Conservation (phyloP, 2,329 filamentous ascomycete species). For the Alternaria atra region DNA sequence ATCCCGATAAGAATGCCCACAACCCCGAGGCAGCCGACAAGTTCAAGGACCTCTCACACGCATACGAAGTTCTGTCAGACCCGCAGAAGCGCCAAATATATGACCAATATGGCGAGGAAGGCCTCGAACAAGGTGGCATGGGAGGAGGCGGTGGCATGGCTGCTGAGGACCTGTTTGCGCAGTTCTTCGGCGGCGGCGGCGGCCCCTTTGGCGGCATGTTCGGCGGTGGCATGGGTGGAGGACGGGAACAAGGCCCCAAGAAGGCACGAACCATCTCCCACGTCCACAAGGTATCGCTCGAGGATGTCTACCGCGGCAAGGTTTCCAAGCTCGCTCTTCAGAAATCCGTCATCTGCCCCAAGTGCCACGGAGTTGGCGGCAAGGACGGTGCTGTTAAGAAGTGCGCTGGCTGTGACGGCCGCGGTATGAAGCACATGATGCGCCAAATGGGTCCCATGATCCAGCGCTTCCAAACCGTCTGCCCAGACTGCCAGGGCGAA, state of each 20-base stretch:
- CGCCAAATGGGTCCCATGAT: slow-evolving; percentile 99
- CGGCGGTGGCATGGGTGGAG: slow-evolving; percentile 67
- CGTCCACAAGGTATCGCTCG: slow-evolving; percentile 96
- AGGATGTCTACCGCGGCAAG: slow-evolving; percentile 98
- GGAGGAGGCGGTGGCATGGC: slow-evolving; percentile 85
- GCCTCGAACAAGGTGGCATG: slow-evolving; percentile 80
- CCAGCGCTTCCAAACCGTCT: slow-evolving; percentile 98
- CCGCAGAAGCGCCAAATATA: slow-evolving; percentile 90
- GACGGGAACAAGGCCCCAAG: slow-evolving; percentile 81
- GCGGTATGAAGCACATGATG: slow-evolving; percentile 99
- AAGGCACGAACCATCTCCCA: slow-evolving; percentile 97
- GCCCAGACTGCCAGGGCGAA: slow-evolving; percentile 97
- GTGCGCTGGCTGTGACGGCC: slow-evolving; percentile 88
- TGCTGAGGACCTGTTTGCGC: slow-evolving; percentile 93
- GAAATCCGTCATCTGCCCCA: slow-evolving; percentile 95
- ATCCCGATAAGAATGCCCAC: slow-evolving; percentile 94
- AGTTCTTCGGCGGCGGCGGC: slow-evolving; percentile 84
- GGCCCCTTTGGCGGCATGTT: slow-evolving; percentile 73
- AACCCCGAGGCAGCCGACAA: slow-evolving; percentile 94
- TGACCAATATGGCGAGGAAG: slow-evolving; percentile 97
- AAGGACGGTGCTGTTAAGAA: slow-evolving; percentile 98
- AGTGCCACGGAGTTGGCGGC: slow-evolving; percentile 91
- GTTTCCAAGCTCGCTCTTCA: slow-evolving; percentile 96
- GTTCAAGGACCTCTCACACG: slow-evolving; percentile 97
- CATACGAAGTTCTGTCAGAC: slow-evolving; percentile 95